These are phyloP conservation scores for Psilocybe subaeruginosa DNA, from an alignment of 768 basidiomycete species.

Conservation along the genomic window DNA sequence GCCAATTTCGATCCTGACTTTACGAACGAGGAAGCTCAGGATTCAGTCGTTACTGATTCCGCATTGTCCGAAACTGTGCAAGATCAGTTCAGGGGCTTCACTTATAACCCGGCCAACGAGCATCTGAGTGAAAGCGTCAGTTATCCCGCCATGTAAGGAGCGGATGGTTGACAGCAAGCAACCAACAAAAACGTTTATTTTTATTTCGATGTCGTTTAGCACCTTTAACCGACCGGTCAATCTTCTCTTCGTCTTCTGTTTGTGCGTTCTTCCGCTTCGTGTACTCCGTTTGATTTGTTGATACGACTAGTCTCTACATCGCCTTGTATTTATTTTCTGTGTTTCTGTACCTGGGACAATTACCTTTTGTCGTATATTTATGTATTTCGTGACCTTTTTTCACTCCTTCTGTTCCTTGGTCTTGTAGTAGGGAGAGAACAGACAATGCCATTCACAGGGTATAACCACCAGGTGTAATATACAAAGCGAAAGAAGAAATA, in stretches of 20 bases:
- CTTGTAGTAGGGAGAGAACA: background rate
- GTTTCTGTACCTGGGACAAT: conserved; percentile 10
- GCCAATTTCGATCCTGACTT: conserved; percentile 98
- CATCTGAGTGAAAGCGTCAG: conserved; percentile 85
- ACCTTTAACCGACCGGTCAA: background rate
- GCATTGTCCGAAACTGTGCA: conserved; percentile 94
- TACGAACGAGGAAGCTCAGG: conserved; percentile 91
- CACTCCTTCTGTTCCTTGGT: background rate
- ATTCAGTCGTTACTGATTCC: conserved; percentile 95
- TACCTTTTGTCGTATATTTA: background rate
- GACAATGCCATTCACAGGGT: conserved; percentile 5
- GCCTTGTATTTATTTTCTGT: conserved; percentile 12
- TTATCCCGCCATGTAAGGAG: conserved; percentile 50
- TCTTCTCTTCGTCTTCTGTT: background rate
- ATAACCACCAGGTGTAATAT: background rate
- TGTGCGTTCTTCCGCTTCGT: background rate
- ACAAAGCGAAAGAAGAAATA: background rate
- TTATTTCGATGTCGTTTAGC: background rate
- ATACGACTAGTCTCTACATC: background rate
- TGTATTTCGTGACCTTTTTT: conserved; percentile 1
- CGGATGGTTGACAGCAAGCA: background rate
- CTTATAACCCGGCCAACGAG: conserved; percentile 85
- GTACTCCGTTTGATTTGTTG: background rate
- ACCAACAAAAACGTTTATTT: background rate
- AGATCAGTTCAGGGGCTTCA: conserved; percentile 92